Percentiles rank a stretch among this genome's conserved stretches.
phyloP scores from a whole-genome alignment of 2,329 filamentous ascomycete genomes.

The Colletotrichum sp. region DNA sequence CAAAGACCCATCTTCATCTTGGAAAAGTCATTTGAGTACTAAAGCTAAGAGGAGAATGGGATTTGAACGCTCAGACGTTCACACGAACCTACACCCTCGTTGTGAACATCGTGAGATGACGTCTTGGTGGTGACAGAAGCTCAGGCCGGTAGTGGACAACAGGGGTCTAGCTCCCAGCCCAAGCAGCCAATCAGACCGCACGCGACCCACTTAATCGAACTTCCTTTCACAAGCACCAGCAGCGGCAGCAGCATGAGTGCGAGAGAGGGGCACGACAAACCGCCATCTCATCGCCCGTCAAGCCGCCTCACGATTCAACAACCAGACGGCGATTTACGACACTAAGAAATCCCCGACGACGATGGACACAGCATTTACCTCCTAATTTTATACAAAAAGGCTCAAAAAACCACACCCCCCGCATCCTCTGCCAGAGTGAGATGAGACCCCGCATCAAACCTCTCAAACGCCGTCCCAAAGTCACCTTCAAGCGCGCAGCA shows the following conservation, averaged over 20 bases:
- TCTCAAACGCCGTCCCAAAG: slow-evolving; percentile 32
- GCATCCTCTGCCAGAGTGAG: not conserved
- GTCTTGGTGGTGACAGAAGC: not conserved
- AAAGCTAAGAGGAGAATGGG: rapidly evolving
- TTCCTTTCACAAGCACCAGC: not conserved
- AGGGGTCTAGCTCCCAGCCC: not conserved
- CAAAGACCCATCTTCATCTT: rapidly evolving
- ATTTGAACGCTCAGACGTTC: not conserved
- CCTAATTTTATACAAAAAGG: not conserved
- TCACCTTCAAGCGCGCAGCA: slow-evolving; percentile 33
- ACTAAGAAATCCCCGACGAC: not conserved
- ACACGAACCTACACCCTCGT: not conserved
- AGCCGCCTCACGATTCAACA: not conserved
- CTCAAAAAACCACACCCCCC: not conserved
- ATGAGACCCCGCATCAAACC: slow-evolving; percentile 23
- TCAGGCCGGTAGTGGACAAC: not conserved
- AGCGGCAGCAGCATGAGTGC: not conserved
- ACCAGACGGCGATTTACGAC: not conserved
- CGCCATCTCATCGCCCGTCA: not conserved
- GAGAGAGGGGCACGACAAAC: not conserved
- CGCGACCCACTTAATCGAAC: not conserved
- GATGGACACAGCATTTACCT: not conserved
- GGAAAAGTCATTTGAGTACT: rapidly evolving
- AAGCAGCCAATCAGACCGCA: not conserved
- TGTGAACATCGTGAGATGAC: not conserved